Conservation (phyloP, 2,329 filamentous ascomycete genomes). For the Nigrospora sphaerica region DNA sequence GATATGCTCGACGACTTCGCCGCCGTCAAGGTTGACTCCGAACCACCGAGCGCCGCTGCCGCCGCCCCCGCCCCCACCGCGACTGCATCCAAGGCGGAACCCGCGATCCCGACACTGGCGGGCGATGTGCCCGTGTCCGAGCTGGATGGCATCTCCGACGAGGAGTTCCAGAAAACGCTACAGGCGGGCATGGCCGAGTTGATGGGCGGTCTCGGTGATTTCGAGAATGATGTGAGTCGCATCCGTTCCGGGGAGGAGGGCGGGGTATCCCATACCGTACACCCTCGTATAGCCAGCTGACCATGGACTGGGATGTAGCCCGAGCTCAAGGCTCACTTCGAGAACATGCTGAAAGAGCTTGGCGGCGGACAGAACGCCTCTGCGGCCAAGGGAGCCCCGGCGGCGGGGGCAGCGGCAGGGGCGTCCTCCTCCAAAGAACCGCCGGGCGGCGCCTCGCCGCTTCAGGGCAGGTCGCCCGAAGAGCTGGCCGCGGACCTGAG, state of each 20-base stretch:
- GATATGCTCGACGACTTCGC: constrained; percentile 93
- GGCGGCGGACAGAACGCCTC: constrained; percentile 41
- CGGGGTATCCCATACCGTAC: background rate
- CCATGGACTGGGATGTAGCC: constrained; percentile 29
- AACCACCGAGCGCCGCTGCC: constrained; percentile 18
- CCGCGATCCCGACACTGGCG: constrained; percentile 8
- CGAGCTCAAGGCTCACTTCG: constrained; percentile 73
- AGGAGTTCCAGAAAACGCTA: constrained; percentile 78
- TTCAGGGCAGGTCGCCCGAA: constrained; percentile 6
- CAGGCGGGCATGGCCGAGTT: constrained; percentile 84
- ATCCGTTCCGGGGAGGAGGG: background rate
- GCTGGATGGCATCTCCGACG: constrained; percentile 51
- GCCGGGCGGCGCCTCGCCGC: background rate
- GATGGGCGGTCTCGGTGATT: constrained; percentile 57
- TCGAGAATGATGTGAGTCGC: constrained; percentile 50
- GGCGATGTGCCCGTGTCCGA: constrained; percentile 16
- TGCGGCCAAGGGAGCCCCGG: constrained; percentile 17
- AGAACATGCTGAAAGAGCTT: constrained; percentile 69
- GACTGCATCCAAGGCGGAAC: constrained; percentile 1
- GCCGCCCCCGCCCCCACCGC: constrained; percentile 11
- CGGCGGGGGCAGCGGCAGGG: constrained; percentile 11
- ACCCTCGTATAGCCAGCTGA: too few species aligned
- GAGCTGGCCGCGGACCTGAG: constrained; percentile 25
- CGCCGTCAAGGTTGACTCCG: constrained; percentile 49
- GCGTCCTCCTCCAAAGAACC: constrained; percentile 8